phyloP scores from a whole-genome alignment of 257 asterid species.

The Rhazya stricta region DNA sequence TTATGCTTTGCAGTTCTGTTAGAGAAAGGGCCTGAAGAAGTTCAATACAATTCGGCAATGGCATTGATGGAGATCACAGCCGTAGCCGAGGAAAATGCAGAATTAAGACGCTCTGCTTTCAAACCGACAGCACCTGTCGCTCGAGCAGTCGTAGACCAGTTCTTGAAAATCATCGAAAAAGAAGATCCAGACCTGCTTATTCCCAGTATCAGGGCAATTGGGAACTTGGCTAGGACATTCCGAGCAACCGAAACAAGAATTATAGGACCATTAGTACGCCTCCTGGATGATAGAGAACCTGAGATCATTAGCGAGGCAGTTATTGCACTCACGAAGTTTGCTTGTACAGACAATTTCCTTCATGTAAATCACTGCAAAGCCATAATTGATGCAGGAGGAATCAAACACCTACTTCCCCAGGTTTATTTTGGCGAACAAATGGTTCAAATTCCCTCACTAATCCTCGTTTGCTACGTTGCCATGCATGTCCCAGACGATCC shows the following conservation, averaged over 20 bases:
- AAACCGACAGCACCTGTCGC: constrained; percentile 73
- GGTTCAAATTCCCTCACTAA: constrained; percentile 57
- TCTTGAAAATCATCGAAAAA: constrained; percentile 41
- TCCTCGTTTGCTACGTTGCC: constrained; percentile 56
- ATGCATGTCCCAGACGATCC: constrained; percentile 68
- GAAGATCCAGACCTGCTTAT: constrained; percentile 49
- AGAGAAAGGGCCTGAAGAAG: constrained; percentile 63
- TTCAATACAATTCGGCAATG: constrained; percentile 59
- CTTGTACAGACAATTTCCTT: constrained; percentile 54
- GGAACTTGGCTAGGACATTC: constrained; percentile 65
- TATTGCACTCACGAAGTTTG: constrained; percentile 52
- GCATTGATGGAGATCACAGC: constrained; percentile 78
- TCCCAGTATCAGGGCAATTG: constrained; percentile 63
- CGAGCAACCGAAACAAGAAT: constrained; percentile 68
- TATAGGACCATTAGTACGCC: constrained; percentile 50
- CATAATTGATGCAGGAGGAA: constrained; percentile 44
- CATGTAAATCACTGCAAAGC: constrained; percentile 55
- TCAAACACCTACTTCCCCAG: constrained; percentile 44
- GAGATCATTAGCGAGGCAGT: constrained; percentile 57
- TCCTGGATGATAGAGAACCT: constrained; percentile 60
- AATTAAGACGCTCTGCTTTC: constrained; percentile 56
- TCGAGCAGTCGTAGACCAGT: constrained; percentile 64
- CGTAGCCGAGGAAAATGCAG: constrained; percentile 53
- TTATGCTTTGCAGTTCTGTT: constrained; percentile 26
- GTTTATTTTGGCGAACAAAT: constrained; percentile 59